These are phyloP conservation scores for Bisporella sp. DNA, from an alignment of 2,329 filamentous ascomycete species.

Conservation along the genomic window DNA sequence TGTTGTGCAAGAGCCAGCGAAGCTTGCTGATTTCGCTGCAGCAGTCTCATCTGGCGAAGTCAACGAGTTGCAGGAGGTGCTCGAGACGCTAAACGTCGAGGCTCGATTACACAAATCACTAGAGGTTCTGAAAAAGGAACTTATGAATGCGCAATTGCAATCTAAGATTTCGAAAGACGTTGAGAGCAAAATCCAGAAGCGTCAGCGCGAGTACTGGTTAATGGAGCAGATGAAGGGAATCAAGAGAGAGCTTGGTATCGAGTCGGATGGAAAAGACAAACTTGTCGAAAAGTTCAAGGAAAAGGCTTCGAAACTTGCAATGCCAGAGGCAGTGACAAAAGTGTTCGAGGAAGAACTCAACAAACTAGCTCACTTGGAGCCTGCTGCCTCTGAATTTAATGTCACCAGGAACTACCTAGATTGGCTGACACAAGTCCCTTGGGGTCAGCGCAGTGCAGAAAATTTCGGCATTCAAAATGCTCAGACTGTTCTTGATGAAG, in stretches of 20 bases:
- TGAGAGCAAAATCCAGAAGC: constrained; percentile 93
- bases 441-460: constrained; percentile 91
- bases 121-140: constrained; percentile 90
- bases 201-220: constrained; percentile 95
- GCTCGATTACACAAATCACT: constrained; percentile 87
- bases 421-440: constrained; percentile 97
- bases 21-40: constrained; percentile 93
- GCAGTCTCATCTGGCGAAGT: constrained; percentile 94
- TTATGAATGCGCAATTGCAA: constrained; percentile 96
- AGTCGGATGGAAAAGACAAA: constrained; percentile 97
- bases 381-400: constrained; percentile 95
- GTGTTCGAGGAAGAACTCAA: constrained; percentile 98
- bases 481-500: constrained; percentile 84
- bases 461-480: constrained; percentile 95
- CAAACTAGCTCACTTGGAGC: constrained; percentile 91
- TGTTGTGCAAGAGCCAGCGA: constrained; percentile 88
- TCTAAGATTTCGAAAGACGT: constrained; percentile 98
- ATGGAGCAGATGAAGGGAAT: constrained; percentile 99
- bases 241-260: constrained; percentile 86
- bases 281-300: constrained; percentile 96
- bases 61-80: constrained; percentile 83
- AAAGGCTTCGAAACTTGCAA: constrained; percentile 85
- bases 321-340: constrained; percentile 95
- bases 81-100: constrained; percentile 85
- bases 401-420: constrained; percentile 97